Base-by-base conservation (phyloP, 1,284 basidiomycete genomes). In the Trametes sp. region DNA sequence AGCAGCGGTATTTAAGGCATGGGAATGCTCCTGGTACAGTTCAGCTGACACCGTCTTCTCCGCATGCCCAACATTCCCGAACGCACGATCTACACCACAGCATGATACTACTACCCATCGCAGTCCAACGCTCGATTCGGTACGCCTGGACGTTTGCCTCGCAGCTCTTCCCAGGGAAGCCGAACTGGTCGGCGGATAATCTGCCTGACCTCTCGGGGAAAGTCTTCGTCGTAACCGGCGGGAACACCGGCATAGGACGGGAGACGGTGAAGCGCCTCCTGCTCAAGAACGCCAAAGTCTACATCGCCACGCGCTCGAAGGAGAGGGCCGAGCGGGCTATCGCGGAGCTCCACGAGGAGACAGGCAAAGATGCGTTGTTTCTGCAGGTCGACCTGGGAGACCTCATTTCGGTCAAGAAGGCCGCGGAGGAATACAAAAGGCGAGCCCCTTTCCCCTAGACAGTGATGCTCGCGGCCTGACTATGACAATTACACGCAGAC, bases 301-400 rank as follows among this genome's bases (percentile, higher is more conserved):
- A 86, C 72, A 74, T 88, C 61, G 83, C 82, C 1, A 76, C 80
- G 11, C 79, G 87, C 6, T 78, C 72, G 51, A 69, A 73, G 55
- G 63, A 72, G 26, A 82, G 80, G 54, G 82, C 80, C 0, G 60
- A 75, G 10, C 73, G 75, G 1, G 83, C 84, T 2, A 85, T 87
- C 48, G 65, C 73, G 4, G 68, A 72, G 11, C 57, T 87, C 61
- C 77, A 76, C 66, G 52, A 70, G n/a, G 74, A 71, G 53, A 78
- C 74, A 1, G 74, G 72, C 14, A 78, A 76, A 51, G 74, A 80
- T 21, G 74, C 77, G 1, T 62, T 81, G 19, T 84, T 82, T 66
- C 62, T 88, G 19, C 64, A 81, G 63, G 73, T 86, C 33, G 85
- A 88, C 66, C 70, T 88, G 56, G 75, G 78, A 16, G 80, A 83